These are phyloP conservation scores for Aegilops tauschii DNA, from an alignment of 176 grass and related monocot genomes.

Conservation along the genomic window DNA sequence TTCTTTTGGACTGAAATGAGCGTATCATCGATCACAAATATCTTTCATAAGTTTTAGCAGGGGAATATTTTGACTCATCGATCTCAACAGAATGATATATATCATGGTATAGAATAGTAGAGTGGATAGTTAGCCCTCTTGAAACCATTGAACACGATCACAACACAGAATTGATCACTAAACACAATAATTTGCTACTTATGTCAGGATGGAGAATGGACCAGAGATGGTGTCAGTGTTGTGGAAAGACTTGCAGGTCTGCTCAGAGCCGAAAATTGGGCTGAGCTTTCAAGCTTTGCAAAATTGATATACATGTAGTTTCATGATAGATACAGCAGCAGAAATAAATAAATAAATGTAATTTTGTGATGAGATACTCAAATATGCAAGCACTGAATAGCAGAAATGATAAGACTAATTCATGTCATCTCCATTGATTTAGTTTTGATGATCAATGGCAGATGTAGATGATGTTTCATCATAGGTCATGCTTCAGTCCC, in stretches of 20 bases:
- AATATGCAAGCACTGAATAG: neutral
- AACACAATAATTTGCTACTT: neutral
- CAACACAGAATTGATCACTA: neutral
- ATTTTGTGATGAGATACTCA: neutral
- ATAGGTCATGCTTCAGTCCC: neutral
- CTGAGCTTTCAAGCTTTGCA: too few species aligned
- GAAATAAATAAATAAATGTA: too few species aligned
- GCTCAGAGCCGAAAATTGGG: too few species aligned
- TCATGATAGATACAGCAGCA: neutral
- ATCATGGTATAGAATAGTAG: neutral
- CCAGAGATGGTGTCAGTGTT: neutral
- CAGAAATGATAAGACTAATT: neutral
- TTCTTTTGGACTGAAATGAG: neutral
- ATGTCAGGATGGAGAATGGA: neutral
- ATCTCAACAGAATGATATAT: neutral
- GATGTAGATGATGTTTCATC: neutral
- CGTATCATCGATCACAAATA: neutral
- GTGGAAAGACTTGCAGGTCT: too few species aligned
- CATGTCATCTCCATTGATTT: neutral
- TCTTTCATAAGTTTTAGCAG: neutral
- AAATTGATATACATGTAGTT: neutral
- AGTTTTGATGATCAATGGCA: neutral
- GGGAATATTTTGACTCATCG: neutral
- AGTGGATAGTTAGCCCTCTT: neutral
- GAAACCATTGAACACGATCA: neutral